Base-by-base conservation (phyloP, 768 basidiomycete genomes). In the Suillus fuscotomentosus region DNA sequence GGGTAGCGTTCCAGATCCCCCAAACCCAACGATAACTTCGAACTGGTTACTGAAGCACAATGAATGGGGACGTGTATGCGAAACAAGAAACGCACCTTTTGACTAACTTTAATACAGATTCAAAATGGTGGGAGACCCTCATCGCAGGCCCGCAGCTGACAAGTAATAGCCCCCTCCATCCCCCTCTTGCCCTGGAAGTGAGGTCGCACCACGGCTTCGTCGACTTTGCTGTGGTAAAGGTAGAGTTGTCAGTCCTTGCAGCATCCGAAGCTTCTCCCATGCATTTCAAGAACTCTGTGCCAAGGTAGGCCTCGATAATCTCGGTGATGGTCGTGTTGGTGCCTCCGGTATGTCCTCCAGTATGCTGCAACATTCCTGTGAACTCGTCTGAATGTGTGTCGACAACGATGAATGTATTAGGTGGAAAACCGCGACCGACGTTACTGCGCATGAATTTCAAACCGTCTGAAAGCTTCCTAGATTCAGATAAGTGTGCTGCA, bases 11-110 rank as follows among this genome's bases (percentile, higher is more conserved):
- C 53, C 54, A 1, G 54, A 41, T 4, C 62, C 62, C 13, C 53
- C 54, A n/a, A 63, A 63, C 10, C 42, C 54, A 15, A 63, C 5
- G 5, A 63, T 42, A 11, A 63, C 14, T n/a, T 63, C 42, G n/a
- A 63, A 56, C n/a, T 24, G 6, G 42, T 47, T 27, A 15, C 62
- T 63, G n/a, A 20, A 47, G 9, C 15, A n/a, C 17, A 9, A n/a
- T 47, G 20, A 47, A 8, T 8, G 41, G 22, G 8, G 20, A 17
- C n/a, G 11, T 9, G 45, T 3, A n/a, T 22, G 14, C 14, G 13
- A 14, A 13, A 41, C 3, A 17, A 47, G n/a, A 17, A 20, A 47
- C 45, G 3, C 3, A 47, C 45, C 45, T 47, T 42, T 17, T 42
- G 15, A 41, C 39, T 41, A 41, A 14, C 13, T 41, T 14, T 15